Conservation (phyloP, 2,329 filamentous ascomycete genomes). For the Parastagonospora nodorum region DNA sequence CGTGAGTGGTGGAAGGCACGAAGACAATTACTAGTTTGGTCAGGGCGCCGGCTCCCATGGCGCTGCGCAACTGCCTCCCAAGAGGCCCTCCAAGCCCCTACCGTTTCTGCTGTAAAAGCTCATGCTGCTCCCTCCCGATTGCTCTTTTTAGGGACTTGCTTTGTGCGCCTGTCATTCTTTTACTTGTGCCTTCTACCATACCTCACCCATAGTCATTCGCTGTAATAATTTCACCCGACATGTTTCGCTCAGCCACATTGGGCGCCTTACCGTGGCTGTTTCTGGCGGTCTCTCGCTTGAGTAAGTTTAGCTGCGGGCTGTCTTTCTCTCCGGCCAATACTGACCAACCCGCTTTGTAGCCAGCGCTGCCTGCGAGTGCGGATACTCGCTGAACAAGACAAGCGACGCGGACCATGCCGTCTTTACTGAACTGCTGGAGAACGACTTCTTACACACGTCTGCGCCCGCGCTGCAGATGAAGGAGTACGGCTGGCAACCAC, state of each 20-base stretch:
- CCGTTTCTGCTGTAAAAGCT: slow-evolving; percentile 9
- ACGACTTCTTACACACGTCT: slow-evolving; percentile 69
- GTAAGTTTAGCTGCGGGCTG: slow-evolving; percentile 24
- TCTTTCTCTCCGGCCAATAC: background rate
- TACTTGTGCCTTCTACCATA: slow-evolving; percentile 3
- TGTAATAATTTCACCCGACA: slow-evolving; percentile 18
- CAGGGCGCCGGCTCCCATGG: slow-evolving; percentile 11
- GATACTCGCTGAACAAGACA: slow-evolving; percentile 65
- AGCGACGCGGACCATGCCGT: slow-evolving; percentile 49
- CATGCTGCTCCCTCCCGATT: slow-evolving; percentile 11
- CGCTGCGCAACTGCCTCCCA: slow-evolving; percentile 2
- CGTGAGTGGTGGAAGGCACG: slow-evolving; percentile 15
- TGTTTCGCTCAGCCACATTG: slow-evolving; percentile 20
- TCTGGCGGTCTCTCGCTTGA: slow-evolving; percentile 34
- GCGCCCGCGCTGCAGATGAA: slow-evolving; percentile 49
- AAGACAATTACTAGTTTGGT: slow-evolving; percentile 15
- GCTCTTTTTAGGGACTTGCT: slow-evolving; percentile 9
- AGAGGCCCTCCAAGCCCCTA: slow-evolving; percentile 3
- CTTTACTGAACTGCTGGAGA: slow-evolving; percentile 73
- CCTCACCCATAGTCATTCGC: slow-evolving; percentile 28
- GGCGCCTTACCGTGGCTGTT: slow-evolving; percentile 36
- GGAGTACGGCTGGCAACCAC: slow-evolving; percentile 64
- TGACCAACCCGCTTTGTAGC: slow-evolving; percentile 28
- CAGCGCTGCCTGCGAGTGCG: slow-evolving; percentile 69
- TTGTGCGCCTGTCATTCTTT: slow-evolving; percentile 18